These are phyloP conservation scores for Endothia cerciana DNA, from an alignment of 2,329 filamentous ascomycete species.

Conservation along the genomic window DNA sequence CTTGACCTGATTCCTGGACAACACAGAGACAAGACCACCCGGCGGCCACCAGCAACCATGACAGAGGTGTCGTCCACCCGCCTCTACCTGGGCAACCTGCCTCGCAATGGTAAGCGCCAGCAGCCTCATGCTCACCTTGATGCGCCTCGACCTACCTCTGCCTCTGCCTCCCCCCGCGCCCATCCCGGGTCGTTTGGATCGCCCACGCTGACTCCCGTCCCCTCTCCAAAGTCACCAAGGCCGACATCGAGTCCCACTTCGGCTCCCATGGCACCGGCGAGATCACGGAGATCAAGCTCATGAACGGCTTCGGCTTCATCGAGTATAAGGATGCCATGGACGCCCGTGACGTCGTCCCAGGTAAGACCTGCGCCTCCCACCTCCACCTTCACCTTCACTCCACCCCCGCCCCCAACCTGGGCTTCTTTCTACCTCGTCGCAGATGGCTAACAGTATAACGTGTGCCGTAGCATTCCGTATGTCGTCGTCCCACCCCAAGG, in stretches of 20 bases:
- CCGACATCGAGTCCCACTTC: constrained; percentile 95
- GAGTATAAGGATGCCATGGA: constrained; percentile 99
- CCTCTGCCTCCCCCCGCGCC: constrained; percentile 19
- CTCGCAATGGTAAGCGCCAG: constrained; percentile 79
- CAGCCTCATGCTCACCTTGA: constrained; percentile 17
- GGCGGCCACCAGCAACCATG: constrained; percentile 55
- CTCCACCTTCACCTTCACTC: constrained; percentile 31
- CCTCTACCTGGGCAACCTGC: constrained; percentile 97
- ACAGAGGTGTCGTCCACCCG: constrained; percentile 91
- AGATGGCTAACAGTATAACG: constrained; percentile 34
- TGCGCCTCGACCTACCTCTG: neutral
- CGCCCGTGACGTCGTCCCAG: constrained; percentile 96
- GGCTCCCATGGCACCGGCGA: constrained; percentile 93
- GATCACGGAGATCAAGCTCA: constrained; percentile 98
- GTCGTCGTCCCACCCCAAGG: constrained; percentile 45
- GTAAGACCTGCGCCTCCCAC: constrained; percentile 57
- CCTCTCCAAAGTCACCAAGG: constrained; percentile 79
- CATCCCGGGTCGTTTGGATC: constrained; percentile 28
- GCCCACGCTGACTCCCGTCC: constrained; percentile 33
- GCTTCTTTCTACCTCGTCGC: constrained; percentile 27
- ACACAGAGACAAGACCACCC: neutral
- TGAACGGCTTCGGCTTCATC: constrained; percentile 99
- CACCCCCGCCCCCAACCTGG: too few relatives aligned
- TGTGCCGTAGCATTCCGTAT: constrained; percentile 61
- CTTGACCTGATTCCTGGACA: constrained; percentile 24